These are phyloP conservation scores for Lichtheimia hyalospora DNA, from an alignment of 371 early-diverging fungal species.

Conservation along the genomic window DNA sequence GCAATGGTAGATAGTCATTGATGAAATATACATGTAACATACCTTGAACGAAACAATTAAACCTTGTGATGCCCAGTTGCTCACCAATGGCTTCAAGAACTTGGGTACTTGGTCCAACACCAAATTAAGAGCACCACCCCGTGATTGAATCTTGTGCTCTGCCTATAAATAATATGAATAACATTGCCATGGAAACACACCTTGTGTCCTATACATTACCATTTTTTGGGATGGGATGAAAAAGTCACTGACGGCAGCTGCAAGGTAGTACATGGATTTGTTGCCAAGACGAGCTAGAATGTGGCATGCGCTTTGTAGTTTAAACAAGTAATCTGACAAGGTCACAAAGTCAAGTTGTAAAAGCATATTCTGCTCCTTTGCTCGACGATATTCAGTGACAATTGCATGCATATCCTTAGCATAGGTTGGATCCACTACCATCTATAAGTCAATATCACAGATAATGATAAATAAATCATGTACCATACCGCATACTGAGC, in stretches of 20 bases:
- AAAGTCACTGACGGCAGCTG: slow-evolving; percentile 98
- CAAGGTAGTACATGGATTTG: slow-evolving; percentile 91
- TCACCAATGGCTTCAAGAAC: slow-evolving; percentile 89
- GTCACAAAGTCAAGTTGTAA: slow-evolving; percentile 88
- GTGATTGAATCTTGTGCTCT: slow-evolving; percentile 96
- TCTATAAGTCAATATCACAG: neutral
- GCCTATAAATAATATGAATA: slow-evolving; percentile 33
- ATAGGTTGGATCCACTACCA: slow-evolving; percentile 60
- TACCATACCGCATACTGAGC: slow-evolving; percentile 51
- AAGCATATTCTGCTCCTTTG: slow-evolving; percentile 63
- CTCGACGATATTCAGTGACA: slow-evolving; percentile 56
- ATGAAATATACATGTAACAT: neutral
- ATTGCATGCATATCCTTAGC: slow-evolving; percentile 61
- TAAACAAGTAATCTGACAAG: slow-evolving; percentile 90
- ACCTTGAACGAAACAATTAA: slow-evolving; percentile 96
- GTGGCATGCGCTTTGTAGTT: slow-evolving; percentile 74
- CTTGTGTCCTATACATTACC: slow-evolving; percentile 48
- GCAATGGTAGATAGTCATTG: neutral
- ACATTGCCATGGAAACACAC: neutral
- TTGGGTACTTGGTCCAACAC: slow-evolving; percentile 96
- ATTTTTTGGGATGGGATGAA: slow-evolving; percentile 90
- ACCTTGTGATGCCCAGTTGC: slow-evolving; percentile 85
- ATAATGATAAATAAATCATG: neutral
- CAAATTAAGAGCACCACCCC: slow-evolving; percentile 80
- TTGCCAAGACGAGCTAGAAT: slow-evolving; percentile 66